Base-by-base conservation (phyloP, 352 stramenopile genomes). In the Saprolegnia diclina region DNA sequence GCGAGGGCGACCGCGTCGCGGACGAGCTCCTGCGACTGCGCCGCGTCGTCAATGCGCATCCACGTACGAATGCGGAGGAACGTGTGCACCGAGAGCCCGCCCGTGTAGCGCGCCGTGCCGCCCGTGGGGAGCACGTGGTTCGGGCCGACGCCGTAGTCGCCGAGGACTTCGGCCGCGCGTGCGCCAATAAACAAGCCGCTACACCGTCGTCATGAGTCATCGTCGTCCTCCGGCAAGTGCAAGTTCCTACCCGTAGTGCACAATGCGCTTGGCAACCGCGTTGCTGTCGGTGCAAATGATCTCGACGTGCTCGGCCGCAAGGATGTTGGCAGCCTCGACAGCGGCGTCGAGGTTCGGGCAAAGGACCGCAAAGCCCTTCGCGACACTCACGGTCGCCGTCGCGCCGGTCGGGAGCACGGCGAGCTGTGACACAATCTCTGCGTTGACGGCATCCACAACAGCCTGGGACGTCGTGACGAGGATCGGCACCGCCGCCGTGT, bases 121-220 rank as follows among this genome's bases (percentile, higher is more conserved):
- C 93, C 94, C 0, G 97, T 99, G 14, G 97, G 97, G 11, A 99
- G 83, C 35, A 98, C 97, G 76, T 99, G 97, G 80, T 99, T 99
- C 11, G 97, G 97, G n/a, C 97, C 97, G 19, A 95, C 96, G 40
- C 96, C 96, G 74, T 99, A 99, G 81, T 99, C 97, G 63, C 97
- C 97, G 65, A 99, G 91, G 0, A 94, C 85, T 61, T 99, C 97
- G 3, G 97, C 96, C 0, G 95, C 94, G 65, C 95, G 82, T 19
- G 83, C 74, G 21, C 96, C 97, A 63, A 99, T 88, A 75, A 99
- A 99, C 11, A 99, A 79, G 4, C 94, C 96, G 40, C 91, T 90
- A 71, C 2, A 6, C 2, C 95, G 96, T 64, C 35, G 10, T 19
- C 56, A 64, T 48, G 14, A n/a, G 18, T 3, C 29, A 35, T 4